These are phyloP conservation scores for Neurospora pannonica DNA, from an alignment of 495 filamentous ascomycete genomes.

Conservation along the genomic window DNA sequence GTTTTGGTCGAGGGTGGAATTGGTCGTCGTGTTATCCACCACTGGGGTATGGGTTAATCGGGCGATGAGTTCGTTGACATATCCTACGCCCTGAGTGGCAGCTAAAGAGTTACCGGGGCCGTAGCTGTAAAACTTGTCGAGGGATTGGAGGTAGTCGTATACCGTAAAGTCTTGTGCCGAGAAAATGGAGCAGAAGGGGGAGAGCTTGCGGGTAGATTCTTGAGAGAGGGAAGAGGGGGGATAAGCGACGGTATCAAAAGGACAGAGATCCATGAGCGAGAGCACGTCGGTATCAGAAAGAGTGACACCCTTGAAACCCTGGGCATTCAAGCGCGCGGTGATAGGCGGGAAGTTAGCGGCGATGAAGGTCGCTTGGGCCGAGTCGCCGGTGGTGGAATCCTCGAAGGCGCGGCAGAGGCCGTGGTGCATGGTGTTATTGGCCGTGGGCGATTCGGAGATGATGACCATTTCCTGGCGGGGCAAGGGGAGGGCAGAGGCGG, in stretches of 20 bases:
- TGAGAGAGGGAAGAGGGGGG: constrained; percentile 68
- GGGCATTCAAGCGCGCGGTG: constrained; percentile 47
- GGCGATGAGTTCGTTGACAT: constrained; percentile 76
- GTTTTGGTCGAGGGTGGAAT: constrained; percentile 58
- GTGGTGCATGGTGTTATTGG: constrained; percentile 73
- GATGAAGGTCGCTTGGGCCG: constrained; percentile 44
- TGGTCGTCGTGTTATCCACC: constrained; percentile 59
- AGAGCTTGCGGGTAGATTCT: too few species aligned
- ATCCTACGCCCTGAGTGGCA: constrained; percentile 75
- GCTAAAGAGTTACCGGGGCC: constrained; percentile 66
- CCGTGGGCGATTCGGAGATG: constrained; percentile 51
- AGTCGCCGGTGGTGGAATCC: constrained; percentile 33
- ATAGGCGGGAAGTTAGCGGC: constrained; percentile 53
- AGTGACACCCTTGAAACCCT: constrained; percentile 48
- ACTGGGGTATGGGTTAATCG: constrained; percentile 58
- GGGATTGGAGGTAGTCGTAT: constrained; percentile 67
- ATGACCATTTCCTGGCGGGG: constrained; percentile 48
- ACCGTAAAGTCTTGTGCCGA: constrained; percentile 54
- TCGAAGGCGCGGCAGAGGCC: constrained; percentile 58
- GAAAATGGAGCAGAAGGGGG: constrained; percentile 67
- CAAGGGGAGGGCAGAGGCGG: constrained; percentile 20
- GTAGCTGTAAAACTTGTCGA: constrained; percentile 76
- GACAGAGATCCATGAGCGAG: constrained; percentile 75
- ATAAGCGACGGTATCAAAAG: constrained; percentile 64
- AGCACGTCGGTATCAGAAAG: constrained; percentile 49